Evolutionary conservation across 2,329 filamentous ascomycete species (phyloP).

Genomic region (Aureobasidium musti): DNA sequence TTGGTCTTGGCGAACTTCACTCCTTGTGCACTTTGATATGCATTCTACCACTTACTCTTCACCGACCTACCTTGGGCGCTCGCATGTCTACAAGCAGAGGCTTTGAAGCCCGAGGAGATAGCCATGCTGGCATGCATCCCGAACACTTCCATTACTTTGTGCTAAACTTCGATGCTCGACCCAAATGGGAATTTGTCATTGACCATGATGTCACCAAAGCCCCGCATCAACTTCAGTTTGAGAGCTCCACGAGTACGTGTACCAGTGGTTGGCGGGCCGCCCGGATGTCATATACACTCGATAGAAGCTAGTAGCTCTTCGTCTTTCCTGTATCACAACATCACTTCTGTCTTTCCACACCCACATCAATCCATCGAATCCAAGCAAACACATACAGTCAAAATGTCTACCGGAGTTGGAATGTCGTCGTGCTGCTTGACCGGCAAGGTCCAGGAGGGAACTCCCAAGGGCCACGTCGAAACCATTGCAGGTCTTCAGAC

Average conservation of each 20-base stretch:
- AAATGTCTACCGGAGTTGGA: conserved; percentile 41
- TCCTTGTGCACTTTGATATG: not conserved
- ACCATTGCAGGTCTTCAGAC: conserved; percentile 46
- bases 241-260: no score
- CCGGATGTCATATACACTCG: not conserved
- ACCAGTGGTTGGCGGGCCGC: not conserved
- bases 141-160: not conserved
- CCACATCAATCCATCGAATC: not conserved
- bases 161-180: not conserved
- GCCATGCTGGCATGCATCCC: not conserved
- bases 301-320: not conserved
- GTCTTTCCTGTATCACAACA: not conserved
- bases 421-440: conserved; percentile 49
- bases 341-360: not conserved
- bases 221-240: not conserved
- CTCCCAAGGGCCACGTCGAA: conserved; percentile 41
- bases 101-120: not conserved
- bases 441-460: conserved; percentile 45
- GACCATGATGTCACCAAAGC: conserved; percentile 13
- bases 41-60: not conserved
- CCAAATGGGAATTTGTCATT: not conserved
- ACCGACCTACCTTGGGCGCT: not conserved
- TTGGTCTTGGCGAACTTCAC: not conserved
- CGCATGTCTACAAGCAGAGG: not conserved
- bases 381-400: not conserved